A percentile compares a stretch with the other conserved stretches of the same genome.
Conservation (phyloP, 345 rosid species). For the Pelargonium nanum region DNA sequence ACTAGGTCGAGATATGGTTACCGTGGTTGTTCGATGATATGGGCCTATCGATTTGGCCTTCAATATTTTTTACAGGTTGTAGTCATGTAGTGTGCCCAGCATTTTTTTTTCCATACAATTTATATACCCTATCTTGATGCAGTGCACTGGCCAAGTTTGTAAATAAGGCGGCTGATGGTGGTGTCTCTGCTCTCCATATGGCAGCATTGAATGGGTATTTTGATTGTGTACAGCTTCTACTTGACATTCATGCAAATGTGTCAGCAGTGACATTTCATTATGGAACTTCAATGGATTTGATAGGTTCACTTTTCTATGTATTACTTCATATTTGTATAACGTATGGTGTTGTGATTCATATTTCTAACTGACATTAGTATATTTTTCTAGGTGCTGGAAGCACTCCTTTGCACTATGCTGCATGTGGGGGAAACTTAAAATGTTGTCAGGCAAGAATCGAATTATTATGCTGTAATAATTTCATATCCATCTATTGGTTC, state of each 20-base stretch:
- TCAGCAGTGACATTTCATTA: slow-evolving; percentile 78
- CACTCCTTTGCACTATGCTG: slow-evolving; percentile 85
- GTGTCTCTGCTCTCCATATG: slow-evolving; percentile 97
- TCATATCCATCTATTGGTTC: slow-evolving; percentile 2
- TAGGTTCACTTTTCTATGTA: slow-evolving; percentile 37
- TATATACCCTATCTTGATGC: slow-evolving; percentile 26
- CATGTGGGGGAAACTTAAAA: slow-evolving; percentile 78
- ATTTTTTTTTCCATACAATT: slow-evolving; percentile 11
- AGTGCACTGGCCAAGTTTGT: slow-evolving; percentile 84
- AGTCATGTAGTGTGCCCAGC: background rate
- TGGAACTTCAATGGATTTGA: slow-evolving; percentile 98
- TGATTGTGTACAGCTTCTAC: slow-evolving; percentile 93
- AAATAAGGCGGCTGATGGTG: slow-evolving; percentile 96
- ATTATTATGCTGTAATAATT: background rate
- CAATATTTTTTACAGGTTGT: too few relatives aligned
- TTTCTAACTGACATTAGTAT: slow-evolving; percentile 3
- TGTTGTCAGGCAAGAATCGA: slow-evolving; percentile 64
- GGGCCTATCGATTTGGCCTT: background rate
- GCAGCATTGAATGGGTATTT: slow-evolving; percentile 92
- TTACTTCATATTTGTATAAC: background rate
- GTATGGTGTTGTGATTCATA: background rate
- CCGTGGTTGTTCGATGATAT: background rate
- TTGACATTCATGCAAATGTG: slow-evolving; percentile 81
- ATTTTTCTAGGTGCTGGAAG: slow-evolving; percentile 67
- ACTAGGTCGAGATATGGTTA: too few relatives aligned